Conservation (phyloP, 106 monocot genomes). For the Dendrobium chrysotoxum region DNA sequence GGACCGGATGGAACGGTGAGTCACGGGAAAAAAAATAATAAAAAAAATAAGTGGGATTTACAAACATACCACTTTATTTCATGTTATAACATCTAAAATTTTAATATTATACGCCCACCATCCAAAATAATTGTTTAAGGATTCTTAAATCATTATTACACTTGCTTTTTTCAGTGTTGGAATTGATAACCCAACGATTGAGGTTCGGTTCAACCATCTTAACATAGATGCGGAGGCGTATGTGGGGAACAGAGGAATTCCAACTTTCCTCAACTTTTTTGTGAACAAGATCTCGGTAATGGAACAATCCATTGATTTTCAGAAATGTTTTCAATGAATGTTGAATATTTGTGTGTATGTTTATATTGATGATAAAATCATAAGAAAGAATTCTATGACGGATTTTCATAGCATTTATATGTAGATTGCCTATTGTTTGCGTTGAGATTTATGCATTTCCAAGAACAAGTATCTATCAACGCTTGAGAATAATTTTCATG, state of each 20-base stretch:
- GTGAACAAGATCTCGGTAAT: conserved; percentile 31
- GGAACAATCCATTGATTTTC: neutral
- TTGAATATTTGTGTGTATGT: neutral
- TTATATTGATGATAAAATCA: neutral
- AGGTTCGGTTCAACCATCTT: conserved; percentile 45
- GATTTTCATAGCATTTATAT: neutral
- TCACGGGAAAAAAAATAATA: neutral
- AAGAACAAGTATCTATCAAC: too few relatives aligned
- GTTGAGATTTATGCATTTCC: neutral
- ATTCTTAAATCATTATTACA: neutral
- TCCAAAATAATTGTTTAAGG: neutral
- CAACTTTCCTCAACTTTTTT: conserved; percentile 36
- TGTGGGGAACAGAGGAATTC: conserved; percentile 36
- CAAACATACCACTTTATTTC: too few relatives aligned
- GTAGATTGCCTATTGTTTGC: neutral
- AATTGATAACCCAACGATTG: conserved; percentile 51
- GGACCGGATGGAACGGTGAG: conserved; percentile 32
- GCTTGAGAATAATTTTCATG: too few relatives aligned
- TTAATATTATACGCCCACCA: too few relatives aligned
- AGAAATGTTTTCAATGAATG: neutral
- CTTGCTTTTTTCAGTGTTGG: conserved; percentile 31
- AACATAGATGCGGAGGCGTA: conserved; percentile 33
- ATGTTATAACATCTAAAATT: too few relatives aligned
- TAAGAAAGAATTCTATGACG: neutral
- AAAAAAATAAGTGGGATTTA: too few relatives aligned